Evolutionary conservation across 2,329 filamentous ascomycete genomes (phyloP).

Genomic region (Didymella sp.): DNA sequence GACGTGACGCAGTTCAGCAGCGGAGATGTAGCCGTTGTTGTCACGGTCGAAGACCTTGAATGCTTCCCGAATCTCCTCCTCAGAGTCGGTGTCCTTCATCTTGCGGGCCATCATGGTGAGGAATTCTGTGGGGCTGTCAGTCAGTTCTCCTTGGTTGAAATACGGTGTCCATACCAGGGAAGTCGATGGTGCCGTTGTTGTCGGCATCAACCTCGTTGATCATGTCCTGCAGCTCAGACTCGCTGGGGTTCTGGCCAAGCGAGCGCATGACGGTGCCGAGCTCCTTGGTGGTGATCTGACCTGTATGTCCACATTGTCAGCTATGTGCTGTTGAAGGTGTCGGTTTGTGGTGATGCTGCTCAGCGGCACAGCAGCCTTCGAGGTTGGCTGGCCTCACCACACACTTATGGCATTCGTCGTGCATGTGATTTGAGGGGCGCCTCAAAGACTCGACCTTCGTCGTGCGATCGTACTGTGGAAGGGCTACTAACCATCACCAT

Average conservation of each 20-base stretch:
- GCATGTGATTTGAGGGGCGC: conserved; percentile 8
- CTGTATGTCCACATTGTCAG: conserved; percentile 49
- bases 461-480: conserved; percentile 3
- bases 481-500: conserved; percentile 60
- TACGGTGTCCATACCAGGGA: conserved; percentile 57
- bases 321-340: conserved; percentile 14
- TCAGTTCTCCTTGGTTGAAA: not conserved
- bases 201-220: conserved; percentile 71
- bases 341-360: conserved; percentile 13
- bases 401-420: conserved; percentile 10
- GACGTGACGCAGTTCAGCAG: conserved; percentile 67
- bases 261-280: conserved; percentile 69
- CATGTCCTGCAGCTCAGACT: conserved; percentile 69
- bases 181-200: conserved; percentile 70
- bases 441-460: not conserved
- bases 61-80: conserved; percentile 69
- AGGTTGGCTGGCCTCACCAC: conserved; percentile 7
- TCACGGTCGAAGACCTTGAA: conserved; percentile 73
- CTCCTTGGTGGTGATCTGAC: conserved; percentile 69
- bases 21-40: conserved; percentile 69
- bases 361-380: not conserved
- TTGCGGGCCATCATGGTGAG: conserved; percentile 71
- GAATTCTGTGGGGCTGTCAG: conserved; percentile 59
- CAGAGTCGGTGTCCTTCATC: conserved; percentile 67
- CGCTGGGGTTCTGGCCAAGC: conserved; percentile 68